Evolutionary conservation across 2,329 filamentous ascomycete genomes (phyloP).

Genomic region (Xylariaceae sp.): DNA sequence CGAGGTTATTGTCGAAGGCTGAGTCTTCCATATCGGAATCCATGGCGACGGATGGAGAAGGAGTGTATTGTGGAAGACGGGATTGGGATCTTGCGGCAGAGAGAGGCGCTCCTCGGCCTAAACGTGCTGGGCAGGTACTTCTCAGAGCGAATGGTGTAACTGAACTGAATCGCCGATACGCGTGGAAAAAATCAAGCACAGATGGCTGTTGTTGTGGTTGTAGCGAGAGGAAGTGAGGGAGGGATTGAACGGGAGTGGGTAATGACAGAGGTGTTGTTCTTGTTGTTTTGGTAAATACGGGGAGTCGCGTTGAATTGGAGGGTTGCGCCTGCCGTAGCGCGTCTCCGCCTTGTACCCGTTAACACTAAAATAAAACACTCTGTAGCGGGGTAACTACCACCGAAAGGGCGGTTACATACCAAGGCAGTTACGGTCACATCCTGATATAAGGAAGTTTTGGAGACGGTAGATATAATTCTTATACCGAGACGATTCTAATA

Average conservation of each 20-base stretch:
- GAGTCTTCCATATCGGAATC: conserved; percentile 59
- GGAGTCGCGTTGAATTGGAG: conserved; percentile 13
- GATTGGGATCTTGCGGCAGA: neutral
- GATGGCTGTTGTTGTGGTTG: neutral
- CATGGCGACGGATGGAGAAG: conserved; percentile 39
- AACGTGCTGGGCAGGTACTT: neutral
- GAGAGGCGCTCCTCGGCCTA: neutral
- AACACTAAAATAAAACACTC: too few species aligned
- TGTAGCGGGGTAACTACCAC: too few species aligned
- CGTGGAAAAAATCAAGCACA: neutral
- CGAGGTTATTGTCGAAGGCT: conserved; percentile 46
- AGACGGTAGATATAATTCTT: too few species aligned
- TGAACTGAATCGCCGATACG: conserved; percentile 4
- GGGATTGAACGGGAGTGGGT: neutral
- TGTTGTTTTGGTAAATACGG: conserved; percentile 16
- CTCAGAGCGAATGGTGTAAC: conserved; percentile 6
- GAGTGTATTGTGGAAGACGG: neutral
- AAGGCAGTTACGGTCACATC: too few species aligned
- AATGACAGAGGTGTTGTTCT: conserved; percentile 10
- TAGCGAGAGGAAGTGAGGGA: neutral
- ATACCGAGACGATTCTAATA: too few species aligned
- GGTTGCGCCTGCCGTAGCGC: conserved; percentile 1
- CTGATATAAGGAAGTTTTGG: too few species aligned
- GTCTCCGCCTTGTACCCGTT: neutral
- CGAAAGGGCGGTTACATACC: too few species aligned